Conservation (phyloP, 2,329 filamentous ascomycete species). For the Neocucurbitaria cava region DNA sequence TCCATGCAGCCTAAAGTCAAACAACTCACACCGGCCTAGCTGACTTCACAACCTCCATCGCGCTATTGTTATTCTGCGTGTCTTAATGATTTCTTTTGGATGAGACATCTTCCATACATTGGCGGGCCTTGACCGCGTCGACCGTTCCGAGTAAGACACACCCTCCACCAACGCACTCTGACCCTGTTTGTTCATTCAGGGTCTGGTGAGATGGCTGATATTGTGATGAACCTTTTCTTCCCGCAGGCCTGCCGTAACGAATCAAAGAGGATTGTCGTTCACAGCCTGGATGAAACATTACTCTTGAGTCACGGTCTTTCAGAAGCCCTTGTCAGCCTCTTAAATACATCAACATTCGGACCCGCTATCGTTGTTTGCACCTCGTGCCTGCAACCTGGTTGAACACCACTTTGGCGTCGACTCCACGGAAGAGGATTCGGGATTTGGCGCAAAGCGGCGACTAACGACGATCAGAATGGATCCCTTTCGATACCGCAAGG, state of each 20-base stretch:
- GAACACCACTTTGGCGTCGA: background rate
- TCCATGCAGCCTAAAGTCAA: slow-evolving; percentile 11
- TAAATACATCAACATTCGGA: slow-evolving; percentile 9
- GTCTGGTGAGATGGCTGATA: slow-evolving; percentile 29
- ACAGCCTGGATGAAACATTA: slow-evolving; percentile 4
- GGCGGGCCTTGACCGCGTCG: slow-evolving; percentile 28
- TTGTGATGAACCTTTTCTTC: slow-evolving; percentile 14
- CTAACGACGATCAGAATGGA: slow-evolving; percentile 41
- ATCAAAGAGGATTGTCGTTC: slow-evolving; percentile 4
- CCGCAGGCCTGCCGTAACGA: slow-evolving; percentile 12
- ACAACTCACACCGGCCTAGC: slow-evolving; percentile 25
- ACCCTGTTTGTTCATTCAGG: slow-evolving; percentile 12
- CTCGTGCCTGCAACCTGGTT: slow-evolving; percentile 8
- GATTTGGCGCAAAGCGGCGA: slow-evolving; percentile 11
- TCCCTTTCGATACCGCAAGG: slow-evolving; percentile 46
- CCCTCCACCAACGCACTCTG: slow-evolving; percentile 20
- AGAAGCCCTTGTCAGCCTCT: slow-evolving; percentile 9
- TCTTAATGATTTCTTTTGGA: slow-evolving; percentile 17
- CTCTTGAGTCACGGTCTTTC: slow-evolving; percentile 4
- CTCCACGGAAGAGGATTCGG: background rate
- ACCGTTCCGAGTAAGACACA: slow-evolving; percentile 32
- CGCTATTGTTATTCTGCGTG: slow-evolving; percentile 13
- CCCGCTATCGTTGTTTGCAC: background rate
- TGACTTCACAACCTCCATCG: slow-evolving; percentile 17
- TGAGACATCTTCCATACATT: slow-evolving; percentile 17